Evolutionary conservation across 2,329 filamentous ascomycete species (phyloP), one percentile per base, ranked within the genome.

Genomic region (Xylariales sp.): DNA sequence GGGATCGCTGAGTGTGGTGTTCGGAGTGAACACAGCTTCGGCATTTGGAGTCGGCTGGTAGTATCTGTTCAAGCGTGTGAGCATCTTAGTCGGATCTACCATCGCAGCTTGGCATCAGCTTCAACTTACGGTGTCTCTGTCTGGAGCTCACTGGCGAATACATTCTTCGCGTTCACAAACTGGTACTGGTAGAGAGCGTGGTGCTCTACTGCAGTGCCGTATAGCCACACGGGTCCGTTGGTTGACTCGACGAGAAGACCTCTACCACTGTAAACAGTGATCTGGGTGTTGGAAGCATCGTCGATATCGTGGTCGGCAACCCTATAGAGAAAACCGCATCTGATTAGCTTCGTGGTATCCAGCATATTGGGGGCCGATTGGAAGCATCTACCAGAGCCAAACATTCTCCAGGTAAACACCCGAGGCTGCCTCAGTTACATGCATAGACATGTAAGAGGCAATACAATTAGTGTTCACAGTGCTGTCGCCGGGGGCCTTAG

Each of bases 121-220:
- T 19, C 2, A 12, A 42, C 46, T 35, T 38, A 85, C 2, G 81
- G 76, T 3, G 79, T 80, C 56, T 85, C 80, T 33, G 80, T 79
- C 53, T 84, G 80, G 43, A 82, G 74, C 55, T 77, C 67, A 36
- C 74, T 76, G 53, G 72, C 70, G 57, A 72, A 79, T 49, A 81
- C 63, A 51, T 81, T 70, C 47, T 69, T 65, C 1, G 80, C 75
- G 40, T 67, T 64, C 43, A 60, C 63, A 40, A 83, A 63, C 50
- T 83, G 74, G 62, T 83, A 84, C 58, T 84, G 74, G 54, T 79
- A 81, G 19, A 81, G 59, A 33, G 74, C 67, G 40, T 69, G 70
- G 57, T 84, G 81, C 61, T 85, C 81, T 2, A 69, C 69, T 1
- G 72, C 68, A 0, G 76, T 78, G 5, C 76, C 80, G 35, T 71